Conservation (phyloP, 2,329 filamentous ascomycete species). For the Fusarium cyanostomum region DNA sequence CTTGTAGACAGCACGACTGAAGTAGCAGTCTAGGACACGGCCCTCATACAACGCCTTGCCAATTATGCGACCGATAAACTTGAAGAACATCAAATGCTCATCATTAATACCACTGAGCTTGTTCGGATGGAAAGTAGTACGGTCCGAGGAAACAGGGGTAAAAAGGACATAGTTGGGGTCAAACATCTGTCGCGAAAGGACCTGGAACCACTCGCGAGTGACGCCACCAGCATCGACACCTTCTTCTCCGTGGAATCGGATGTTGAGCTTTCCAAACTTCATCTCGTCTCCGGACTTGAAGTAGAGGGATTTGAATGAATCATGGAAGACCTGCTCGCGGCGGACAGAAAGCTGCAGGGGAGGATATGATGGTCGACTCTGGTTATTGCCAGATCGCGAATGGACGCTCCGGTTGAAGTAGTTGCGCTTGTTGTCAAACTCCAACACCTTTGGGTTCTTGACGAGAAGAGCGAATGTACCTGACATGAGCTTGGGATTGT, state of each 20-base stretch:
- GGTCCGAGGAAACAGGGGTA: conserved; percentile 94
- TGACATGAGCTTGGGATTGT: conserved; percentile 98
- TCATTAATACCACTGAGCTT: conserved; percentile 92
- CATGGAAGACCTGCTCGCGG: conserved; percentile 94
- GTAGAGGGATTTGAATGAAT: conserved; percentile 98
- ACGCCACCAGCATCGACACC: conserved; percentile 98
- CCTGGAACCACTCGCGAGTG: conserved; percentile 98
- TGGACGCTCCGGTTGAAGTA: conserved; percentile 97
- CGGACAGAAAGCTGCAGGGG: conserved; percentile 86
- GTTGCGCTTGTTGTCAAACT: conserved; percentile 99
- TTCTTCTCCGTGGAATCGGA: conserved; percentile 96
- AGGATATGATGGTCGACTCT: conserved; percentile 75
- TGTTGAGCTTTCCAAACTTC: conserved; percentile 98
- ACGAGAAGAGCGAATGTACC: conserved; percentile 95
- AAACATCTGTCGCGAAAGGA: conserved; percentile 97
- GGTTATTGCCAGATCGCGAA: conserved; percentile 69
- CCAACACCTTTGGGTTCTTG: conserved; percentile 97
- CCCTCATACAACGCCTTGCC: conserved; percentile 98
- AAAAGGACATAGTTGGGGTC: conserved; percentile 97
- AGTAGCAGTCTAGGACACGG: conserved; percentile 96
- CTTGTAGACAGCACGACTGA: conserved; percentile 98
- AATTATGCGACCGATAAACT: conserved; percentile 98
- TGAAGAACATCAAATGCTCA: conserved; percentile 98
- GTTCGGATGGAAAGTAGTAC: conserved; percentile 98
- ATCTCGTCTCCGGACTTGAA: conserved; percentile 97